Evolutionary conservation across 2,329 filamentous ascomycete genomes (phyloP).

Genomic region (Penicillium sp.): DNA sequence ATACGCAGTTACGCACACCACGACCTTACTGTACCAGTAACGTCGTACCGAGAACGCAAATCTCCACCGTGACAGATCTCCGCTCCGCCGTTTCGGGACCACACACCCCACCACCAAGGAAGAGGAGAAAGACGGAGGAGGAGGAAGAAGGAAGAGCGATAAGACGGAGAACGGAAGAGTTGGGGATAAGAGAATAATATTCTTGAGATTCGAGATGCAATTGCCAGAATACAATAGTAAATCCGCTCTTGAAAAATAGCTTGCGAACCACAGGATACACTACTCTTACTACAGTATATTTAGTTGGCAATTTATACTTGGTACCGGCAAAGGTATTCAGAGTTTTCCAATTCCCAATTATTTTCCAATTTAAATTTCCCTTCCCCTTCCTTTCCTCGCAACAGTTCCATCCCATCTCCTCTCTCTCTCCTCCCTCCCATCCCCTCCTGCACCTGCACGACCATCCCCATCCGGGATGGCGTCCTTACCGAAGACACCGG

Average conservation of each 20-base stretch:
- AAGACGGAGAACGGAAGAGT: neutral
- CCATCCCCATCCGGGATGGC: constrained; percentile 31
- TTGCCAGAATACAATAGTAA: neutral
- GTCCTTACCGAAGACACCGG: constrained; percentile 24
- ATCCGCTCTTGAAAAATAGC: neutral
- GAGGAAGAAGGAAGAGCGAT: neutral
- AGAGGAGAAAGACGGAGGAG: neutral
- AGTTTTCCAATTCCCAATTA: neutral
- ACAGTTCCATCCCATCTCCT: constrained; percentile 4
- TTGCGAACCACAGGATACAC: neutral
- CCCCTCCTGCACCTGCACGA: constrained; percentile 24
- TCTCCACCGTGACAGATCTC: constrained; percentile 14
- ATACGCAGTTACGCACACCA: neutral
- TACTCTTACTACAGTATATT: too few species aligned
- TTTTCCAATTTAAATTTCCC: neutral
- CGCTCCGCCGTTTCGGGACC: constrained; percentile 22
- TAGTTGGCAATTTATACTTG: neutral
- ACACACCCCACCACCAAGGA: constrained; percentile 6
- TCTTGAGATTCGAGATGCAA: neutral
- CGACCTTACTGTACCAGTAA: neutral
- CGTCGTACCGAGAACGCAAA: constrained; percentile 9
- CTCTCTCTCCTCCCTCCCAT: constrained; percentile 4
- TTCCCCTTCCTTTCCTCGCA: constrained; percentile 11
- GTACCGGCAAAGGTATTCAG: neutral
- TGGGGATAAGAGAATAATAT: neutral